Evolutionary conservation across 352 stramenopile genomes (phyloP), one percentile per base, ranked within the genome.

Genomic region (Phytophthora citricola): DNA sequence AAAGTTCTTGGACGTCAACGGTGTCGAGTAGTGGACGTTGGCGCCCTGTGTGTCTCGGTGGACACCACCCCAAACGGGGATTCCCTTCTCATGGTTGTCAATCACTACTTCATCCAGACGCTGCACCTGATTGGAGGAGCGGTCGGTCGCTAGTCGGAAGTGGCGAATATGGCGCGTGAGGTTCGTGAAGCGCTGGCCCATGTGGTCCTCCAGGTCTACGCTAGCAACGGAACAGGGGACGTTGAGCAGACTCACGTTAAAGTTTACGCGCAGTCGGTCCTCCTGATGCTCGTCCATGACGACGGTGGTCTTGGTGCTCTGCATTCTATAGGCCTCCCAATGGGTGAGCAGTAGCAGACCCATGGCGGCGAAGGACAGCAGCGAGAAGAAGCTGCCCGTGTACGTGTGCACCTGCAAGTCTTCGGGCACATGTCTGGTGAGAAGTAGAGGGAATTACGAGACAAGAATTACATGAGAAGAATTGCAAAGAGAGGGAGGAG

Each of bases 211-310:
- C 49, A 95, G 58, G 57, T 95, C 85, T 47, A 93, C 80, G 59
- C 85, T 93, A 26, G 84, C 83, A 57, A 85, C 74, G 17, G 76
- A 56, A 52, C 87, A 95, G 3, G 87, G 85, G 48, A 95, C 75
- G 15, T 85, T 78, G 48, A 91, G 75, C 43, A 95, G 54, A 64
- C 81, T 92, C 31, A 95, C 80, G 64, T 95, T 95, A 56, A 95
- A 95, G 59, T 93, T 93, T 43, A 95, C 89, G 32, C 85, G 85
- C 47, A 95, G 70, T 46, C 85, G 82, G 65, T 93, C 85, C 59
- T 95, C 87, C 64, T 92, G 81, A 59, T 93, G 83, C 55, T 80
- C 78, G 55, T 94, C 85, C 66, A 95, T 75, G 39, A 79, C 64
- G 17, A 94, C 80, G 20, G 75, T 81, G 15, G 81, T 89, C 58